Base-by-base conservation (phyloP, 352 stramenopile species). In the Globisporangium solare region DNA sequence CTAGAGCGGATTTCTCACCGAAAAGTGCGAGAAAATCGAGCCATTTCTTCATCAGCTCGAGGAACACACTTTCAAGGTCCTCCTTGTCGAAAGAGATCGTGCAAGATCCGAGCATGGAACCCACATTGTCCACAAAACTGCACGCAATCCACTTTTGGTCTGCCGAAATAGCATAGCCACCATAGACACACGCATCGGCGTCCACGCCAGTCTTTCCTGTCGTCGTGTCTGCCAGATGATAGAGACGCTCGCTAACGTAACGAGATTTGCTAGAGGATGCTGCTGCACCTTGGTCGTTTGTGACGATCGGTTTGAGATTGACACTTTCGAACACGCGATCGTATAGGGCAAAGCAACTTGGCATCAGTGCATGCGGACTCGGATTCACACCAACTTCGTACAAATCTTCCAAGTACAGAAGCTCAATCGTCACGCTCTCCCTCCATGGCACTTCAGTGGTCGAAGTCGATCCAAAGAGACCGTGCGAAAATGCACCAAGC, bases 331-430 rank as follows among this genome's bases (percentile, higher is more conserved):
- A 76, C n/a, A 92, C 66, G 11, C 82, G 79, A 39, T 92, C 66
- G 60, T 88, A 92, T 7, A 92, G 62, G 6, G 67, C 66, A 58
- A 92, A 86, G 54, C 76, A 81, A 45, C 53, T 71, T 8, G 79
- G 71, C 60, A 89, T 73, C 31, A 88, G 55, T 35, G 71, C 61
- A 35, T 79, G 75, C 14, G 82, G 82, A 24, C 71, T 86, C 18
- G 77, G 67, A 39, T 88, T 82, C 39, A 92, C 61, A 37, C 72
- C 67, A 2, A 83, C 73, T 56, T 86, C 76, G 52, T 84, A 86
- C 50, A 92, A 42, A 45, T 92, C 79, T 46, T 92, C 82, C 43
- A 92, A 56, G 32, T 74, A 92, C 32, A 92, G 60, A 48, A 89
- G 59, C 57, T 89, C 82, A 21, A 92, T 59, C 14, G 76, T 86